Base-by-base conservation (phyloP, 2,329 filamentous ascomycete species). In the Aspergillus unguis region DNA sequence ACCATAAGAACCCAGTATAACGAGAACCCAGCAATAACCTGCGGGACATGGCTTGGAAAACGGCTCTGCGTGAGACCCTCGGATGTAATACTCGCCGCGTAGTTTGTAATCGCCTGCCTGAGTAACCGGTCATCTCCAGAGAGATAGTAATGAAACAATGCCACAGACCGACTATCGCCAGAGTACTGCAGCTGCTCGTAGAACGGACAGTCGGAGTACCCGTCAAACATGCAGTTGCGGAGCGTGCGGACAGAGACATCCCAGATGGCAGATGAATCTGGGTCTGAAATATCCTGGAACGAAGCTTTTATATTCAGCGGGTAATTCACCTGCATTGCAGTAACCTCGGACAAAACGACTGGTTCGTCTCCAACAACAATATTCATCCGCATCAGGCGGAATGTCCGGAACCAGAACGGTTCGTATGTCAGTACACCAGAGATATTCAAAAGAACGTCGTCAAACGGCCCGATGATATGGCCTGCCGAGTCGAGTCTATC, bases 371-470 rank as follows among this genome's bases (percentile, higher is more conserved):
- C 65, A 26, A 66, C 57, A 0, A 46, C 51, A 8, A 74, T 58
- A 25, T 69, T 62, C 3, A 74, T 43, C 2, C 63, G 56, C 9
- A 74, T 43, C 5, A 74, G 44, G 1, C 71, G 67, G 29, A 75
- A 74, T 0, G 72, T 74, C 9, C 72, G 67, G 50, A 75, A 75
- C 69, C 71, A 72, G 49, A 74, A 74, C 1, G 72, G 72, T 42
- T 73, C 69, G 43, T 73, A 73, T 3, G 50, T 8, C 6, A 55
- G 47, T 2, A 32, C 44, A 9, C 60, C 27, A 0, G 56, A 42
- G 1, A 70, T 35, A n/a, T 68, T 58, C 6, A 74, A 45, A 0
- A 46, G 56, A 0, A 66, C 63, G 5, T 69, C 66, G 43, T 75
- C 73, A 41, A 62, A 68, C 0, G 72, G 72, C 0, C 73, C 73